phyloP scores from a whole-genome alignment of 176 grass and related monocot genomes.

The Zea luxurians region DNA sequence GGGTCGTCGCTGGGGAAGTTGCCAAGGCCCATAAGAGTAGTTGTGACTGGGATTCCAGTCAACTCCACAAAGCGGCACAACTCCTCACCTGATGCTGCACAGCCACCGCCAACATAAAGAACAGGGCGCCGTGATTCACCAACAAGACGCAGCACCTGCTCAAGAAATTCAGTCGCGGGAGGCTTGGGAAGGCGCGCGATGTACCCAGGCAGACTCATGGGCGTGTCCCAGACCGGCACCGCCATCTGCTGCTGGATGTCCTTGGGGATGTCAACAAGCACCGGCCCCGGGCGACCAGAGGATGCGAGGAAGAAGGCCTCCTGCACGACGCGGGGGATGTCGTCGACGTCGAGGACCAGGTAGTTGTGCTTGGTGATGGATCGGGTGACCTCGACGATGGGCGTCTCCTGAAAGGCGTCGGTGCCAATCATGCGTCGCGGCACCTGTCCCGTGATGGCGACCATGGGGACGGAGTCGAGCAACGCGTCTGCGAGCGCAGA shows the following conservation, averaged over 20 bases:
- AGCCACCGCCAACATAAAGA: slow-evolving; percentile 93
- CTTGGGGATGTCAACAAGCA: slow-evolving; percentile 91
- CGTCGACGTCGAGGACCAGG: slow-evolving; percentile 73
- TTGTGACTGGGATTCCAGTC: slow-evolving; percentile 81
- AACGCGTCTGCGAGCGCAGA: slow-evolving; percentile 93
- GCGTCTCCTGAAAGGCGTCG: slow-evolving; percentile 97
- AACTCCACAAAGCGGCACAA: slow-evolving; percentile 69
- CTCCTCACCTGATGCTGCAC: slow-evolving; percentile 71
- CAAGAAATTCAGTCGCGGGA: slow-evolving; percentile 53
- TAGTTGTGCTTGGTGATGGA: slow-evolving; percentile 99
- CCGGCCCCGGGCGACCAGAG: slow-evolving; percentile 71
- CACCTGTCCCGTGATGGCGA: slow-evolving; percentile 96
- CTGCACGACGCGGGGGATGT: slow-evolving; percentile 84
- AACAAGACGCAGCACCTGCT: slow-evolving; percentile 83
- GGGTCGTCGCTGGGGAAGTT: slow-evolving; percentile 73
- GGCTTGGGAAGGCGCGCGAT: slow-evolving; percentile 77
- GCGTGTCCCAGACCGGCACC: slow-evolving; percentile 64
- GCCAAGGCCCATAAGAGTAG: slow-evolving; percentile 93
- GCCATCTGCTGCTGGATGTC: slow-evolving; percentile 95
- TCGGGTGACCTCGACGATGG: slow-evolving; percentile 97
- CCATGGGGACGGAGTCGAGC: slow-evolving; percentile 89
- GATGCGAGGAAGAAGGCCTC: slow-evolving; percentile 87
- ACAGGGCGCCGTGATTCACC: slow-evolving; percentile 66
- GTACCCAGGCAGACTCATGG: slow-evolving; percentile 70
- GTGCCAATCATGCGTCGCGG: slow-evolving; percentile 97